These are phyloP conservation scores for Lachancea nothofagi DNA, from an alignment of 805 yeast species.

Conservation along the genomic window DNA sequence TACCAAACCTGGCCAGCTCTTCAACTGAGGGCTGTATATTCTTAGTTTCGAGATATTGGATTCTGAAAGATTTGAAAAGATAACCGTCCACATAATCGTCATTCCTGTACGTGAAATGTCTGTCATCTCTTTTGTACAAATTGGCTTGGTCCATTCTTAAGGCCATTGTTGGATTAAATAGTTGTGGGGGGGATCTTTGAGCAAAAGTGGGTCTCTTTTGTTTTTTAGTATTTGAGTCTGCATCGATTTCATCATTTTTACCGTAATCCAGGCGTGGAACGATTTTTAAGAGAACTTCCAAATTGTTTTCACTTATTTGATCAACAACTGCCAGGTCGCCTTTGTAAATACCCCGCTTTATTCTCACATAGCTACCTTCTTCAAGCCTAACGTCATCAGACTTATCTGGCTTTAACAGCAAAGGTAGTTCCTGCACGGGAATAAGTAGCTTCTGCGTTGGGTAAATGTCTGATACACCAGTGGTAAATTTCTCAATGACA, in stretches of 20 bases:
- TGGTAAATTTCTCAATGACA: conserved; percentile 82
- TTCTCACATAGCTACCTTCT: conserved; percentile 89
- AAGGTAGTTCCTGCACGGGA: conserved; percentile 94
- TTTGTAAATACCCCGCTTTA: conserved; percentile 85
- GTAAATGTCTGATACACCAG: conserved; percentile 85
- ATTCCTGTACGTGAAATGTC: conserved; percentile 66
- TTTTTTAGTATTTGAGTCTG: conserved; percentile 44
- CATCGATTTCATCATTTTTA: conserved; percentile 51
- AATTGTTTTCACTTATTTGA: conserved; percentile 87
- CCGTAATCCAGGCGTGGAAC: conserved; percentile 95
- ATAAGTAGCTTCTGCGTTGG: conserved; percentile 70
- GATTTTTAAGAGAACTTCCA: conserved; percentile 87
- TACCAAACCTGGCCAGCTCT: conserved; percentile 78
- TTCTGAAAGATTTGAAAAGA: conserved; percentile 76
- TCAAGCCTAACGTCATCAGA: conserved; percentile 80
- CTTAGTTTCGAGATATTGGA: conserved; percentile 74
- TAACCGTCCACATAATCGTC: conserved; percentile 91
- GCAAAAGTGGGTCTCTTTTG: conserved; percentile 50
- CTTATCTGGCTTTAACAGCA: conserved; percentile 81
- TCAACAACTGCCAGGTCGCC: conserved; percentile 93
- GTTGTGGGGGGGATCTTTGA: conserved; percentile 74
- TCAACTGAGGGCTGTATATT: conserved; percentile 82
- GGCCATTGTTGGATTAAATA: conserved; percentile 88
- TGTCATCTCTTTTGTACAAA: conserved; percentile 59
- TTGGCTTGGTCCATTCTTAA: conserved; percentile 72